These are phyloP conservation scores for Pichia sp. DNA, from an alignment of 1,139 yeast species.

Conservation along the genomic window DNA sequence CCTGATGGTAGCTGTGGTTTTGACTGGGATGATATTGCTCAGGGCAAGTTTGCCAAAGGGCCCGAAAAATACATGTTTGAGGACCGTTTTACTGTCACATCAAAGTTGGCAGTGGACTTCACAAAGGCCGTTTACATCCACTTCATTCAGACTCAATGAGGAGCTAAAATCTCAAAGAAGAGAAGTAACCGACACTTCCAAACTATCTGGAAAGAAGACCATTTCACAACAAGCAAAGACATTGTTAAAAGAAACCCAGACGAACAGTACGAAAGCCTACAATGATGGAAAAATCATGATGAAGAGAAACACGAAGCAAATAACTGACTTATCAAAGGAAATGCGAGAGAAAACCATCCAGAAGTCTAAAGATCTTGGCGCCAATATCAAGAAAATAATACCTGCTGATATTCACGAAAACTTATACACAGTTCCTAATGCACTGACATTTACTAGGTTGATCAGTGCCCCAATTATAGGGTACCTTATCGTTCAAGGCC, in stretches of 20 bases:
- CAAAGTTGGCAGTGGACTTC: too few relatives aligned
- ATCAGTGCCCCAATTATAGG: slow-evolving; percentile 80
- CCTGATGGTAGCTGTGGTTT: too few relatives aligned
- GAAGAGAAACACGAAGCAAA: slow-evolving; percentile 4
- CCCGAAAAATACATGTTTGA: too few relatives aligned
- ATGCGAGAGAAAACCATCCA: slow-evolving; percentile 17
- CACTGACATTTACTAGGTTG: slow-evolving; percentile 73
- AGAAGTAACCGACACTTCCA: not conserved
- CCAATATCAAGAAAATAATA: slow-evolving; percentile 27
- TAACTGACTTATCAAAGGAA: slow-evolving; percentile 12
- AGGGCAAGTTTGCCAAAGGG: too few relatives aligned
- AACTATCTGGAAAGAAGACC: not conserved
- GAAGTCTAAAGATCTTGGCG: slow-evolving; percentile 19
- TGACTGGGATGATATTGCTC: too few relatives aligned
- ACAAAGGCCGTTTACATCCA: too few relatives aligned
- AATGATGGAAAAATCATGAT: slow-evolving; percentile 4
- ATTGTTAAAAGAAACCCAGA: slow-evolving; percentile 6
- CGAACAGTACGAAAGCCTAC: slow-evolving; percentile 3
- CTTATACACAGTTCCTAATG: slow-evolving; percentile 76
- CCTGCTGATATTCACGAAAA: slow-evolving; percentile 42
- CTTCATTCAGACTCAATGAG: not conserved
- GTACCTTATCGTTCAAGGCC: slow-evolving; percentile 57
- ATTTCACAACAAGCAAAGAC: slow-evolving; percentile 5
- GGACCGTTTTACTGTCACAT: too few relatives aligned
- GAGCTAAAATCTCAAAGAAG: not conserved